A percentile compares a stretch with the other conserved stretches of the same genome.
Conservation (phyloP, 2,329 filamentous ascomycete genomes). For the Colletotrichum agaves region DNA sequence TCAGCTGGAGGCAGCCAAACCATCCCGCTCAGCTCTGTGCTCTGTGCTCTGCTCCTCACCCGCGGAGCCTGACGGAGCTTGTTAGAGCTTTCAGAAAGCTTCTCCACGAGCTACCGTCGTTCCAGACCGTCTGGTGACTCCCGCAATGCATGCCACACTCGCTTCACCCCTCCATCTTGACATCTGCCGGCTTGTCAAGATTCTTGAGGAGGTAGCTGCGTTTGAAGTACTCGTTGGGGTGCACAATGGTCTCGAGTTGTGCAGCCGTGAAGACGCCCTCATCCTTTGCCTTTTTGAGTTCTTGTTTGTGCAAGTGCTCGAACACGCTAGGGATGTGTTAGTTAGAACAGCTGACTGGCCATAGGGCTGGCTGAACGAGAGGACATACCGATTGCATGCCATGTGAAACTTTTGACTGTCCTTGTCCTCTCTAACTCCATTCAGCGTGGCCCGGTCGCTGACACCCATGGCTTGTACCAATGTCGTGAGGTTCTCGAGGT, state of each 20-base stretch:
- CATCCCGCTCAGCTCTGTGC: background rate
- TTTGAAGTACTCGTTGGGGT: conserved; percentile 99
- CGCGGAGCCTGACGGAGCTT: background rate
- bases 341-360: conserved; percentile 6
- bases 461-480: conserved; percentile 85
- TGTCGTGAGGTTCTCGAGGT: conserved; percentile 82
- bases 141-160: background rate
- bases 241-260: conserved; percentile 93
- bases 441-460: conserved; percentile 78
- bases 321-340: conserved; percentile 72
- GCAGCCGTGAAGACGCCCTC: conserved; percentile 76
- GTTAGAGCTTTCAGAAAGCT: background rate
- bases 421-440: conserved; percentile 88
- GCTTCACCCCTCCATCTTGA: conserved; percentile 66
- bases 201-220: conserved; percentile 91
- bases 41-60: background rate
- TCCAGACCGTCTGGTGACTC: background rate
- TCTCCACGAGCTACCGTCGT: background rate
- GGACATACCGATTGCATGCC: conserved; percentile 84
- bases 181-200: conserved; percentile 66
- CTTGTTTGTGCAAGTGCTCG: conserved; percentile 82
- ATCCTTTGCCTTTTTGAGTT: conserved; percentile 81
- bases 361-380: background rate
- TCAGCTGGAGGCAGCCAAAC: conserved; percentile 1
- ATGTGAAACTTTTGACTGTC: conserved; percentile 91